Evolutionary conservation across 345 rosid species (phyloP).

Genomic region (Sonneratia caseolaris): DNA sequence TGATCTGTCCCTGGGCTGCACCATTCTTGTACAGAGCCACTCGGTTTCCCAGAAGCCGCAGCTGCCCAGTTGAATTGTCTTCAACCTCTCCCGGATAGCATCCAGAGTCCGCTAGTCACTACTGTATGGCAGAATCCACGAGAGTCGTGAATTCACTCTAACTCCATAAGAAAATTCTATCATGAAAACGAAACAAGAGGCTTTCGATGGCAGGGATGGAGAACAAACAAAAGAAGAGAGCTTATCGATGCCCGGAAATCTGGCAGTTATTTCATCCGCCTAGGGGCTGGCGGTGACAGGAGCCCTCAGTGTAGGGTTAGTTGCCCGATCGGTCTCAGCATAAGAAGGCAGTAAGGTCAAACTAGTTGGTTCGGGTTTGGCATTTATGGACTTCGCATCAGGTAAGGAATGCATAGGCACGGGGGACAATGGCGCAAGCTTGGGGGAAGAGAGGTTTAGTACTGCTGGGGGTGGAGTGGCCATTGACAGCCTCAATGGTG

Average conservation of each 20-base stretch:
- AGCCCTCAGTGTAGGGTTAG: conserved; percentile 24
- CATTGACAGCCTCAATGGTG: conserved; percentile 79
- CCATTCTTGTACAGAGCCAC: conserved; percentile 42
- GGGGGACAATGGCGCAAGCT: conserved; percentile 63
- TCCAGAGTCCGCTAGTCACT: conserved; percentile 78
- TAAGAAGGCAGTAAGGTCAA: conserved; percentile 49
- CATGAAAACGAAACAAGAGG: too few relatives aligned
- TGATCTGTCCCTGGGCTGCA: conserved; percentile 31
- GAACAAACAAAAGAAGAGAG: neutral
- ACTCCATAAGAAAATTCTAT: too few relatives aligned
- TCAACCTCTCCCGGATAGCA: conserved; percentile 97
- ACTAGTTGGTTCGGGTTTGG: conserved; percentile 45
- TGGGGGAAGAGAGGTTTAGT: conserved; percentile 57
- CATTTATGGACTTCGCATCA: conserved; percentile 44
- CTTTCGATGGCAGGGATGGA: neutral
- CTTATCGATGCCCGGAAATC: conserved; percentile 44
- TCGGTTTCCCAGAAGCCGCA: conserved; percentile 42
- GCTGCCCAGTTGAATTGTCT: conserved; percentile 82
- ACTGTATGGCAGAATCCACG: conserved; percentile 7
- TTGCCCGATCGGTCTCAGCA: conserved; percentile 40
- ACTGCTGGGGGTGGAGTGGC: conserved; percentile 96
- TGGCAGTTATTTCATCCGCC: conserved; percentile 44
- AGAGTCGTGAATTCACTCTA: neutral
- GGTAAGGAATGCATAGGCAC: conserved; percentile 40
- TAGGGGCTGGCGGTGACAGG: conserved; percentile 27